Evolutionary conservation across 1,284 basidiomycete species (phyloP).

Genomic region (Rhodotorula mucilaginosa): DNA sequence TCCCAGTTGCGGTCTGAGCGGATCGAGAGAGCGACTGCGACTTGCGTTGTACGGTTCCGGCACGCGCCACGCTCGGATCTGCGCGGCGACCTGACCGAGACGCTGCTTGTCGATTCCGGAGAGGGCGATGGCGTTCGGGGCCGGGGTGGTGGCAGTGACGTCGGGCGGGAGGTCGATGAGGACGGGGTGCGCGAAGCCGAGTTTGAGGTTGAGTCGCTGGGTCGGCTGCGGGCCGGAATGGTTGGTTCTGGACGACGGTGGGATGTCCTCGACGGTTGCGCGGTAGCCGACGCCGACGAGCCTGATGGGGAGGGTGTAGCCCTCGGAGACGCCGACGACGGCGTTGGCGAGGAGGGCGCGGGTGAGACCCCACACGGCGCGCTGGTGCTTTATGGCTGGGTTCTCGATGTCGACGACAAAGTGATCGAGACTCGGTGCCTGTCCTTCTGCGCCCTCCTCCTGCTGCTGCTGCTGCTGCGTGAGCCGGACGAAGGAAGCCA

Average conservation of each 20-base stretch:
- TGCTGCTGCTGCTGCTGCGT: background rate
- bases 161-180: constrained; percentile 70
- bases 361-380: constrained; percentile 89
- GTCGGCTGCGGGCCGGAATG: background rate
- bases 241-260: constrained; percentile 44
- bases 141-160: constrained; percentile 61
- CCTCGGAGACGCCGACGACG: constrained; percentile 81
- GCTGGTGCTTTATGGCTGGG: constrained; percentile 55
- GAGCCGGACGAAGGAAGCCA: constrained; percentile 36
- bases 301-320: constrained; percentile 76
- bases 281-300: constrained; percentile 96
- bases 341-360: constrained; percentile 87
- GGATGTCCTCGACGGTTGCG: constrained; percentile 80
- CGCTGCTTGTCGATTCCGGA: constrained; percentile 58
- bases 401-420: constrained; percentile 13
- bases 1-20: background rate
- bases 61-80: constrained; percentile 76
- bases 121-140: constrained; percentile 56
- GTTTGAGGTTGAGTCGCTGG: constrained; percentile 69
- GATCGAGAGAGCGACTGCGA: constrained; percentile 55
- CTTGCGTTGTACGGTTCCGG: constrained; percentile 98
- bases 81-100: constrained; percentile 82
- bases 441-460: background rate
- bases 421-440: background rate
- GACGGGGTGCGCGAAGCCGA: constrained; percentile 89